Evolutionary conservation across 2,329 filamentous ascomycete genomes (phyloP).

Genomic region (Aspergillus persii): DNA sequence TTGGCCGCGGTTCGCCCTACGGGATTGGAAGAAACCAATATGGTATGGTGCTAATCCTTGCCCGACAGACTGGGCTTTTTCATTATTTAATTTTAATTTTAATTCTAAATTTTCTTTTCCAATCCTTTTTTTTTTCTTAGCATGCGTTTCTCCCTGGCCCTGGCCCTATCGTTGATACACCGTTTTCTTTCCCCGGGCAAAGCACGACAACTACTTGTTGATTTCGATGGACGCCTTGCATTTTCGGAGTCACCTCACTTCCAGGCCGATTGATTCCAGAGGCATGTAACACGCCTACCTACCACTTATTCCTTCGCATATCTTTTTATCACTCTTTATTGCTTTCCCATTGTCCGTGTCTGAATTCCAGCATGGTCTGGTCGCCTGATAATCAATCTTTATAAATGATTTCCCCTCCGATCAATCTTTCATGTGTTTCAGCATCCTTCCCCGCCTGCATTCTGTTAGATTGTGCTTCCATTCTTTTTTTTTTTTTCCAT

Average conservation of each 20-base stretch:
- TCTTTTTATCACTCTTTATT: not conserved
- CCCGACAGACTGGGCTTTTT: conserved; percentile 10
- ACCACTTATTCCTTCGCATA: not conserved
- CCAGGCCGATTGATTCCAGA: not conserved
- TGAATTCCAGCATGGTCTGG: conserved; percentile 6
- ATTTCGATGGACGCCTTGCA: conserved; percentile 10
- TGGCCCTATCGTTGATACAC: conserved; percentile 3
- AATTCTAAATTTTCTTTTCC: not conserved
- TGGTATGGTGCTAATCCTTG: conserved; percentile 11
- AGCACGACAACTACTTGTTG: not conserved
- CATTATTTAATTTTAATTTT: conserved; percentile 1
- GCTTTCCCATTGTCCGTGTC: not conserved
- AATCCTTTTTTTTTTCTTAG: not conserved
- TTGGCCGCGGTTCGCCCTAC: conserved; percentile 14
- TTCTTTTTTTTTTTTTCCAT: conserved; percentile 2
- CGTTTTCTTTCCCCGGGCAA: not conserved
- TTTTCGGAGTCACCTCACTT: not conserved
- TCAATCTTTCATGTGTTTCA: not conserved
- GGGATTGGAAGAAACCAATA: conserved; percentile 4
- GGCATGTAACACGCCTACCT: not conserved
- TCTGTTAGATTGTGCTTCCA: not conserved
- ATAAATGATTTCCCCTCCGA: conserved; percentile 5
- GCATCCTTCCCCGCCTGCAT: not conserved
- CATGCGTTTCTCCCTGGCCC: not conserved
- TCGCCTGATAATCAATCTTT: conserved; percentile 7